These are phyloP conservation scores for Lagenaria siceraria DNA, from an alignment of 306 rosid species.

Conservation along the genomic window DNA sequence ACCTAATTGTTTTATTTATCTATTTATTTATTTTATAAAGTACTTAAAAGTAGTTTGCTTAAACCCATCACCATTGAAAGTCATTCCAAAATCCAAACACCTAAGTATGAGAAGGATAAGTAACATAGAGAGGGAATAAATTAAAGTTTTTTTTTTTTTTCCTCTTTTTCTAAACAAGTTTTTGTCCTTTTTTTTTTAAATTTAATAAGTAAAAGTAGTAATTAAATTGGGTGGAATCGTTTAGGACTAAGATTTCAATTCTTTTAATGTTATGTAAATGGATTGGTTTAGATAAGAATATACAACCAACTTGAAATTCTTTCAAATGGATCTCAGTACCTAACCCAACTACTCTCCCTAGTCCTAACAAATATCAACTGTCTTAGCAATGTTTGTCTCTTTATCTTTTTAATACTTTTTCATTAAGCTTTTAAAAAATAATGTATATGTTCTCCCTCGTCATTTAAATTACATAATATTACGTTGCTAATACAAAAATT, in stretches of 20 bases:
- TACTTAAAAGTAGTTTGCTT: too few relatives aligned
- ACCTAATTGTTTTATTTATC: too few relatives aligned
- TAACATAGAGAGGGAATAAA: background rate
- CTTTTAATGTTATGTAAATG: background rate
- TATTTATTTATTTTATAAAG: too few relatives aligned
- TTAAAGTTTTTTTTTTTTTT: background rate
- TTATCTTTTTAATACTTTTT: background rate
- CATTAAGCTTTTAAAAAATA: background rate
- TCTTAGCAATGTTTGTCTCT: background rate
- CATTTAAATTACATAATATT: too few relatives aligned
- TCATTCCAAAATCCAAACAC: too few relatives aligned
- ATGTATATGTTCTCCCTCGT: too few relatives aligned
- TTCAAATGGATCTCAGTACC: background rate
- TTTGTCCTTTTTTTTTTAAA: background rate
- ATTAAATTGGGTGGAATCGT: background rate
- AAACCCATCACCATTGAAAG: background rate
- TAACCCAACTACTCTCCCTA: constrained; percentile 3
- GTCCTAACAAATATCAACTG: background rate
- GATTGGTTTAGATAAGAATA: constrained; percentile 4
- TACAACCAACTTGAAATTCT: background rate
- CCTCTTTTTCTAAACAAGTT: background rate
- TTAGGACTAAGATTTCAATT: background rate
- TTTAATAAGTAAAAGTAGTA: background rate
- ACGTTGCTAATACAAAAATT: too few relatives aligned
- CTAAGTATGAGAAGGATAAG: background rate